A percentile compares a stretch with the other conserved stretches of the same genome.
These are phyloP conservation scores for Brachypodium distachyon DNA, from an alignment of 202 grass and related monocot genomes.

Conservation along the genomic window DNA sequence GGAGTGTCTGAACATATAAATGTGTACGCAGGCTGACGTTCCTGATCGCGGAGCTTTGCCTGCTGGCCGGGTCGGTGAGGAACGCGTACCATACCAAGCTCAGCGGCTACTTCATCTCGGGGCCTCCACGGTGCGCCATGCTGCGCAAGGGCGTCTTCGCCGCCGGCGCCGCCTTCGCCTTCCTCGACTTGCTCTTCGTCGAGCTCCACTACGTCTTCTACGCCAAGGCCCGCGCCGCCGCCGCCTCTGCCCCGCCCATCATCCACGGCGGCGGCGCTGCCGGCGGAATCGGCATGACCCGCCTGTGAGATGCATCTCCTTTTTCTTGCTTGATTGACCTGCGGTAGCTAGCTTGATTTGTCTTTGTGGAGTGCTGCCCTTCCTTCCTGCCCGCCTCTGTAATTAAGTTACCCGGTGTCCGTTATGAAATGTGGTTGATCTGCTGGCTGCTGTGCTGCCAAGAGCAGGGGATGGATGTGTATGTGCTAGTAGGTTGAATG, in stretches of 20 bases:
- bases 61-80: conserved; percentile 70
- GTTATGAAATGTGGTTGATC: no score
- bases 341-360: no score
- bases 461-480: no score
- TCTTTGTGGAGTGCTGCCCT: no score
- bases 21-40: conserved; percentile 56
- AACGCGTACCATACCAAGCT: conserved; percentile 87
- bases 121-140: conserved; percentile 25
- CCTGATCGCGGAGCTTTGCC: conserved; percentile 73
- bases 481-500: no score
- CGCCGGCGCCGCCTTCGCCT: conserved; percentile 75
- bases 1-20: background rate
- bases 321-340: no score
- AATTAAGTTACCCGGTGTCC: no score
- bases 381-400: no score
- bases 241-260: conserved; percentile 25
- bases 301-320: no score
- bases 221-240: conserved; percentile 38
- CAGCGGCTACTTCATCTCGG: background rate
- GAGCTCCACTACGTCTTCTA: conserved; percentile 68
- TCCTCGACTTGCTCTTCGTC: conserved; percentile 48
- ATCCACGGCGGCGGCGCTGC: conserved; percentile 16
- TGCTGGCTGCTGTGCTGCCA: no score
- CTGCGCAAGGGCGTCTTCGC: conserved; percentile 82
- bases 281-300: conserved; percentile 82